Evolutionary conservation across 208 protist genomes (phyloP), one percentile per base, ranked within the genome.

Genomic region (Leishmania gerbilli): DNA sequence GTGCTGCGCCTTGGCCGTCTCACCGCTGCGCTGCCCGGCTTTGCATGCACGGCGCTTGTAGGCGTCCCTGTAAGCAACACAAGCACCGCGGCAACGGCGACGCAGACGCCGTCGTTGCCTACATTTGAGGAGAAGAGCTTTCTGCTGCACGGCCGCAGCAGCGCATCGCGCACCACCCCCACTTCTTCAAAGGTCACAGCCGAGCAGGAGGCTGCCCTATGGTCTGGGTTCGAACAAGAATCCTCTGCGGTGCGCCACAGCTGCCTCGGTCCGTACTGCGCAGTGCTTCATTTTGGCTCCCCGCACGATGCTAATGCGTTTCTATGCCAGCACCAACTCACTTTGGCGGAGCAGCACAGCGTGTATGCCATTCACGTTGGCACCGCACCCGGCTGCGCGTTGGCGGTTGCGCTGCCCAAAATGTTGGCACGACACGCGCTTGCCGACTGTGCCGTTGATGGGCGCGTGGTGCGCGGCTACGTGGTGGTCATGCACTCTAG

Each of bases 381-480:
- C 8, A 76, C 82, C 4, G 53, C 81, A n/a, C 74, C 53, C 6
- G 81, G 62, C 5, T 77, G 80, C 6, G 67, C 77, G 1, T 65
- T 86, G 31, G 72, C 84, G 17, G 79, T 55, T 0, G 71, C 81
- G 67, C 69, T 85, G 51, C 65, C 76, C 31, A 77, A 81, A 74
- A 80, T 87, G 77, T 74, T 84, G 65, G n/a, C 76, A 15, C 67
- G 80, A 34, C 77, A 76, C 67, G 72, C 62, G 34, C 56, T 80
- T n/a, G 34, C 71, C 1, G 78, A 64, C 75, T 21, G 74, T 31
- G 79, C 93, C 5, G 37, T 71, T 5, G 79, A 87, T 42, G 93
- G 90, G 51, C 78, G 72, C 37, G 67, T 92, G 21, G 76, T 96
- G 65, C 90, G 89, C 47, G 93, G 91, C 47, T 90, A 90, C 71